Evolutionary conservation across 306 rosid genomes (phyloP).

Genomic region (Nissolia schottii): DNA sequence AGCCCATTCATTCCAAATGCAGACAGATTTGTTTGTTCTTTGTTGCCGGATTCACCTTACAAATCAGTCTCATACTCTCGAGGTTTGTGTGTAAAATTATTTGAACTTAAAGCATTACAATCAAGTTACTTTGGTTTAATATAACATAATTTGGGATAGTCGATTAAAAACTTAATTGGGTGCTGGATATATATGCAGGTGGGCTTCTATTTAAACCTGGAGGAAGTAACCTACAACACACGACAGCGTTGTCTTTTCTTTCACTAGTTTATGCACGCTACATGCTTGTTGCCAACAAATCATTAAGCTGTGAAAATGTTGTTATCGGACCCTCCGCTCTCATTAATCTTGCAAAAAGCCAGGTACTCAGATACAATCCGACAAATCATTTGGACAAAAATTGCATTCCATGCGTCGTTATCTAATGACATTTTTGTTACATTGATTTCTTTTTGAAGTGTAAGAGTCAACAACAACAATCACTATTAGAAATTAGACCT

Average conservation of each 20-base stretch:
- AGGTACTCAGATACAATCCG: background rate
- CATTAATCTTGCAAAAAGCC: slow-evolving; percentile 24
- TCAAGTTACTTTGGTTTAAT: no score
- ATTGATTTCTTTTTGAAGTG: no score
- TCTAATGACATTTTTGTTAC: no score
- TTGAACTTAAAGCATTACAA: background rate
- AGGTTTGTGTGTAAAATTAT: slow-evolving; percentile 21
- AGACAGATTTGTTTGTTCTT: slow-evolving; percentile 37
- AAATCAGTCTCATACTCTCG: slow-evolving; percentile 30
- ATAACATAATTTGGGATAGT: no score
- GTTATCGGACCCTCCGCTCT: slow-evolving; percentile 8
- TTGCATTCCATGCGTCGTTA: no score
- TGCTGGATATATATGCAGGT: background rate
- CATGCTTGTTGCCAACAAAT: slow-evolving; percentile 1
- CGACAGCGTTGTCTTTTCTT: slow-evolving; percentile 36
- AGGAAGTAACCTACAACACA: slow-evolving; percentile 36
- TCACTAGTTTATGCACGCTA: slow-evolving; percentile 36
- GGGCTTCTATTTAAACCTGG: slow-evolving; percentile 45
- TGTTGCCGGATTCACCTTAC: slow-evolving; percentile 37
- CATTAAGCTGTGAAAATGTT: slow-evolving; percentile 11
- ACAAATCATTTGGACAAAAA: no score
- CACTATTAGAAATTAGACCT: no score
- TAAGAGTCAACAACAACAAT: no score
- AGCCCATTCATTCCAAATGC: slow-evolving; percentile 30
- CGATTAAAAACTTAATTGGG: no score